phyloP scores from a whole-genome alignment of 1,284 basidiomycete genomes.

The Leccinum subrobustum region DNA sequence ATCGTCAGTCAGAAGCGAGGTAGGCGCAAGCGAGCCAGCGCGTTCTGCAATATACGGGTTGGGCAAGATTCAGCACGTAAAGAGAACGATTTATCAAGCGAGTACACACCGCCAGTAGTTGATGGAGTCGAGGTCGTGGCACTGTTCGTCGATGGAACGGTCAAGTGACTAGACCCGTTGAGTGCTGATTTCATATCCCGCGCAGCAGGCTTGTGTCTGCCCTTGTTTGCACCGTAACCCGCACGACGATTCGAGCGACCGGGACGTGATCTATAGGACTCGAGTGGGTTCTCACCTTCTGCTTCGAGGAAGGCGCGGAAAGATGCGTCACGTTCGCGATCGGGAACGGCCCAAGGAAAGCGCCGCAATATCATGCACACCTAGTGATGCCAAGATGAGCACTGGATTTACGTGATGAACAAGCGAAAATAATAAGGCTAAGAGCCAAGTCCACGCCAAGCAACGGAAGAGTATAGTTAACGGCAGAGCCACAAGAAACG shows the following conservation, averaged over 20 bases:
- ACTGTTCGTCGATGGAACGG: constrained; percentile 5
- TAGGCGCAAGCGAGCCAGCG: constrained; percentile 15
- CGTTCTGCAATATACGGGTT: constrained; percentile 15
- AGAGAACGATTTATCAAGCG: background rate
- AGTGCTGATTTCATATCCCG: background rate
- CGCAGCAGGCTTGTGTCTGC: background rate
- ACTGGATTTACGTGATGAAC: constrained; percentile 3
- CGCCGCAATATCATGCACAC: constrained; percentile 93
- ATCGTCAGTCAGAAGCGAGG: constrained; percentile 26
- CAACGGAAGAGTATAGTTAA: background rate
- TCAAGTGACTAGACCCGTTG: constrained; percentile 2
- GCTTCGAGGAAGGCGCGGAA: constrained; percentile 92
- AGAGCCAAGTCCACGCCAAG: background rate
- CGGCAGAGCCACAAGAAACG: background rate
- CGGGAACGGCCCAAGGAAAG: constrained; percentile 99
- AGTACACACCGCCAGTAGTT: constrained; percentile 24
- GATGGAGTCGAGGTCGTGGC: background rate
- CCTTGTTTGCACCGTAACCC: constrained; percentile 14
- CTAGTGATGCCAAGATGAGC: constrained; percentile 22
- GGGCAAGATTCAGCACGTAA: constrained; percentile 14
- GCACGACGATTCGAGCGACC: constrained; percentile 11
- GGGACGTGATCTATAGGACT: constrained; percentile 23
- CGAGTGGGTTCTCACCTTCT: constrained; percentile 29
- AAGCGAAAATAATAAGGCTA: constrained; percentile 8
- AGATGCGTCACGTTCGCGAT: constrained; percentile 89